Evolutionary conservation across 2,329 filamentous ascomycete genomes (phyloP), one percentile per base, ranked within the genome.

Genomic region (Magnaporthales sp.): DNA sequence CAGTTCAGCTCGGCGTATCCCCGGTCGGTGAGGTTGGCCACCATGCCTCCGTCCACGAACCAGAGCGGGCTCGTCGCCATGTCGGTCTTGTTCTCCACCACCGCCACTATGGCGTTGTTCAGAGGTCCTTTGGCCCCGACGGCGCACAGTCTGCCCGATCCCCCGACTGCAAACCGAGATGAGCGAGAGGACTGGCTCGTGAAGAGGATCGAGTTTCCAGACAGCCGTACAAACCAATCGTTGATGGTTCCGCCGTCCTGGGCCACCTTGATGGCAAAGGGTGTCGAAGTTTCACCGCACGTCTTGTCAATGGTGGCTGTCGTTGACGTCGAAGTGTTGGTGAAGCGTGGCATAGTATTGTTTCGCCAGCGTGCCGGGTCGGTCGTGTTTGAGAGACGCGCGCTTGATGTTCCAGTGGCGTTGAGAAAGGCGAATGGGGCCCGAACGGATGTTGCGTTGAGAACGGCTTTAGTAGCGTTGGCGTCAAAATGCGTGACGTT

Each of bases 221-320:
- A 72, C n/a, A 75, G 65, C 54, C 68, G 68, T 3, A 74, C 68
- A 63, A 69, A 76, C 75, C 75, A 76, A 4, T 69, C 69, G 69
- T 76, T 70, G 65, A 75, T 74, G 38, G 70, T 46, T 8, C 75
- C 72, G 63, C 70, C 71, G 0, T 73, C 73, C 66, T 75, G 74
- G 1, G 70, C 67, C 27, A 74, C 70, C 9, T 70, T 71, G 1
- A 76, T 63, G 9, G 67, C 38, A 67, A 76, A 76, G 1, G 73
- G 71, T 2, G 69, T 26, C 5, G 68, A 26, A 1, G 71, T 72
- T 58, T 72, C 67, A 26, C 71, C 70, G 70, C 74, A 75, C 46
- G 71, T 68, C 29, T 61, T 66, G 64, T 73, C 65, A 64, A 68
- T n/a, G 4, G 69, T 70, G 11, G 68, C 54, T 1, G 71, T 69